These are phyloP conservation scores for Hypomontagnella submonticulosa DNA, from an alignment of 495 filamentous ascomycete species.

Conservation along the genomic window DNA sequence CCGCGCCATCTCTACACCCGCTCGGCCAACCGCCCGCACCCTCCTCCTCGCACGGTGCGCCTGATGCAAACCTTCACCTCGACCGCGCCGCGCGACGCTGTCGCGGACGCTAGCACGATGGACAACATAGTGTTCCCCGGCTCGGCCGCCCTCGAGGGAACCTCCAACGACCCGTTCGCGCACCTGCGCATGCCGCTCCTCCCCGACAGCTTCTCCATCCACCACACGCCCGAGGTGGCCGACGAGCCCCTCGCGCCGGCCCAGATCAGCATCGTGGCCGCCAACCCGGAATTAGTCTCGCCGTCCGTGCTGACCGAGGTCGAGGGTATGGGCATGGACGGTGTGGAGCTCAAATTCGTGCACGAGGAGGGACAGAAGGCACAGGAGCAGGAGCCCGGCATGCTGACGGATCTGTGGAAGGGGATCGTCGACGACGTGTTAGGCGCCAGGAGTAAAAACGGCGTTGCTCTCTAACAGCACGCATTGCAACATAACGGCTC, in stretches of 20 bases:
- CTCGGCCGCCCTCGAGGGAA: slow-evolving; percentile 30
- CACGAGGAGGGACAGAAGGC: slow-evolving; percentile 41
- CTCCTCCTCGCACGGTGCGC: slow-evolving; percentile 51
- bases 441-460: slow-evolving; percentile 40
- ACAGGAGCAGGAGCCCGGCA: slow-evolving; percentile 47
- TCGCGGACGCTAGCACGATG: slow-evolving; percentile 44
- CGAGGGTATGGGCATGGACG: slow-evolving; percentile 59
- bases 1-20: slow-evolving; percentile 48
- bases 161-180: slow-evolving; percentile 49
- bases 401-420: slow-evolving; percentile 59
- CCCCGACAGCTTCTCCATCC: slow-evolving; percentile 53
- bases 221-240: slow-evolving; percentile 43
- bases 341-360: slow-evolving; percentile 59
- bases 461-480: slow-evolving; percentile 42
- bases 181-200: slow-evolving; percentile 59
- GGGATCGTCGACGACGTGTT: slow-evolving; percentile 60
- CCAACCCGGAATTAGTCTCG: slow-evolving; percentile 55
- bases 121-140: slow-evolving; percentile 57
- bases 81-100: slow-evolving; percentile 48
- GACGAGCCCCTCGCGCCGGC: slow-evolving; percentile 50
- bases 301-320: slow-evolving; percentile 57
- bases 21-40: slow-evolving; percentile 47
- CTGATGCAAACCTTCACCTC: slow-evolving; percentile 64
- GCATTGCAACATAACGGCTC: background rate
- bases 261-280: slow-evolving; percentile 57